phyloP scores from a whole-genome alignment of 2,329 filamentous ascomycete species.

The Aspergillus udagawae region DNA sequence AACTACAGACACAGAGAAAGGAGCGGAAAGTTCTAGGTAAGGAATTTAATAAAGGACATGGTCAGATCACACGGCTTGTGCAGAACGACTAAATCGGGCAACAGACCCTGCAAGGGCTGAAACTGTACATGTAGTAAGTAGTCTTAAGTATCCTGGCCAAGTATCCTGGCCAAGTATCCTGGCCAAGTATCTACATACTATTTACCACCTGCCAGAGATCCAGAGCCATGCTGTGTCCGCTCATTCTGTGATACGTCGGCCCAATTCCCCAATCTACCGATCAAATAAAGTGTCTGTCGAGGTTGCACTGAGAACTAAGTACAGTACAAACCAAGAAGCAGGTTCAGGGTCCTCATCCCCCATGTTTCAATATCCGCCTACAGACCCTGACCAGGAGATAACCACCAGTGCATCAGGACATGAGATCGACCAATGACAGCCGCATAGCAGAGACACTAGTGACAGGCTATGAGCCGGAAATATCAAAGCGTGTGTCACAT shows the following conservation, averaged over 20 bases:
- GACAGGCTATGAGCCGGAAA: neutral
- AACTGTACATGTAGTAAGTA: neutral
- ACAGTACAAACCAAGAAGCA: neutral
- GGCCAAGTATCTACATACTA: no score
- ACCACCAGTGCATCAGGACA: neutral
- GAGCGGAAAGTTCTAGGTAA: neutral
- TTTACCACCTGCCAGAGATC: neutral
- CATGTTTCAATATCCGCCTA: neutral
- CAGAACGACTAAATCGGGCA: neutral
- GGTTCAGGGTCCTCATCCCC: neutral
- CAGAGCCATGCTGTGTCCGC: neutral
- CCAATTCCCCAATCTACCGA: neutral
- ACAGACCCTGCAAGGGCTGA: neutral
- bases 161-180: no score
- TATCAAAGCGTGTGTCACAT: neutral
- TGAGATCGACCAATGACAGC: neutral
- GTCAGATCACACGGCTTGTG: neutral
- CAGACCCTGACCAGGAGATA: neutral
- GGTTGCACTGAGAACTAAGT: neutral
- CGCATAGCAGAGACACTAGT: neutral
- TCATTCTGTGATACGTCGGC: neutral
- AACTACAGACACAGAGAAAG: neutral
- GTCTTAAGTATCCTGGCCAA: no score
- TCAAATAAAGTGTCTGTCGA: neutral
- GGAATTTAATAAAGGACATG: neutral